Base-by-base conservation (phyloP, 1,284 basidiomycete genomes). In the Ustilago loliicola region DNA sequence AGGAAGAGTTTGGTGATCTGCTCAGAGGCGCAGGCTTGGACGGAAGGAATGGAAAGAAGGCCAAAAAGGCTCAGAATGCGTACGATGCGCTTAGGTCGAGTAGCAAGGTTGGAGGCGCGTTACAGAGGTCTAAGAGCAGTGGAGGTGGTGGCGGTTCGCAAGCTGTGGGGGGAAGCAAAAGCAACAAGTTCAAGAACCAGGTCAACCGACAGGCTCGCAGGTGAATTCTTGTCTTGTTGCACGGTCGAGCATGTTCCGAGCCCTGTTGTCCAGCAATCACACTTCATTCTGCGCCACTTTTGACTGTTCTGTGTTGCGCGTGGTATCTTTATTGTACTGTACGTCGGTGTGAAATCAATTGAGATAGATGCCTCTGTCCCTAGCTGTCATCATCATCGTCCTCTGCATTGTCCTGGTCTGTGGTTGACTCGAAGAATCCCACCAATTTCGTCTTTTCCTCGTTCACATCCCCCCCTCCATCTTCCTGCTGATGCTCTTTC, bases 1-100 rank as follows among this genome's bases (percentile, higher is more conserved):
- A 85, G 58, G 83, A 86, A 61, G 84, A 86, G 66, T 85, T 86
- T 66, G 84, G 84, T 29, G 84, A 85, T 64, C 63, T 86, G 45
- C 69, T 86, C 36, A 52, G 83, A 34, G 75, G 74, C n/a, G 64
- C 70, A 9, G 75, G 75, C 19, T 27, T 73, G 56, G 75, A 72
- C 29, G 75, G 75, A 27, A 64, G 70, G 11, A 72, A 72, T 29
- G 73, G 77, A 0, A 79, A 79, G 48, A 79, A 79, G 66, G 74
- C 70, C n/a, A 76, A 69, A 55, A 76, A 75, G 62, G 69, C 68
- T 13, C 65, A 76, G 36, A 53, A 69, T 17, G 73, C 77, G 13
- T 76, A 75, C 54, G 67, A 79, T 38, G 36, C 62, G 29, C 65
- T 75, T 32, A 53, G 77, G 4, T 47, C 70, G 6, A 72, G 29